Evolutionary conservation across 345 rosid genomes (phyloP).

Genomic region (Eucalyptus sp.): DNA sequence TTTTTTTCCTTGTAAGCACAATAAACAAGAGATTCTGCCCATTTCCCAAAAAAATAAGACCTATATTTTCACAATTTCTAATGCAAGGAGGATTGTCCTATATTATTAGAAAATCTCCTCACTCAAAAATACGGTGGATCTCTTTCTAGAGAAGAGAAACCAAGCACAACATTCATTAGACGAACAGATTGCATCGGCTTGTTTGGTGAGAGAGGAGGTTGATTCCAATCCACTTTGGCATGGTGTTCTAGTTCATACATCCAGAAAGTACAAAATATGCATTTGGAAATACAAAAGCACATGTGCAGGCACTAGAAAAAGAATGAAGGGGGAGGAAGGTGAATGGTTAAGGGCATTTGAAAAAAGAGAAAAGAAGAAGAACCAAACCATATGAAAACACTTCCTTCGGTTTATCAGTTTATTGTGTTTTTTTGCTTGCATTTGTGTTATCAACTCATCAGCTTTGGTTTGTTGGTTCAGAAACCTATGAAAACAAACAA

Average conservation of each 20-base stretch:
- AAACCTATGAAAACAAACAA: not conserved
- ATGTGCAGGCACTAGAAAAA: not conserved
- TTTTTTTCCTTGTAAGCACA: not conserved
- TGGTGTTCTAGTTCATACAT: not conserved
- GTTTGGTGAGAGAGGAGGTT: not conserved
- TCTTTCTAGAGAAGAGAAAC: not conserved
- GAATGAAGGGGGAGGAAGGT: not conserved
- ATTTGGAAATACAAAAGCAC: not conserved
- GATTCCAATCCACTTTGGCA: not conserved
- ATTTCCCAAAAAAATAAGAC: not conserved
- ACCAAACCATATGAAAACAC: not conserved
- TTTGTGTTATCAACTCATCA: not conserved
- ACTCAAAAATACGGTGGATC: not conserved
- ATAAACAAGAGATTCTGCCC: not conserved
- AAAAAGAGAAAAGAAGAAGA: not conserved
- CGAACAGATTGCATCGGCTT: not conserved
- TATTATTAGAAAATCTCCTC: not conserved
- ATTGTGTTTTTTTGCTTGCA: not conserved
- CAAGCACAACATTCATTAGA: not conserved
- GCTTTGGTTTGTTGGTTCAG: not conserved
- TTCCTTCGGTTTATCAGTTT: not conserved
- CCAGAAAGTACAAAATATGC: not conserved
- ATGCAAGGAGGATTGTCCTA: not conserved
- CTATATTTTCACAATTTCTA: not conserved
- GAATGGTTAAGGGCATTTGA: not conserved